These are phyloP conservation scores for Helotiales sp. DNA, from an alignment of 2,329 filamentous ascomycete genomes.

Conservation along the genomic window DNA sequence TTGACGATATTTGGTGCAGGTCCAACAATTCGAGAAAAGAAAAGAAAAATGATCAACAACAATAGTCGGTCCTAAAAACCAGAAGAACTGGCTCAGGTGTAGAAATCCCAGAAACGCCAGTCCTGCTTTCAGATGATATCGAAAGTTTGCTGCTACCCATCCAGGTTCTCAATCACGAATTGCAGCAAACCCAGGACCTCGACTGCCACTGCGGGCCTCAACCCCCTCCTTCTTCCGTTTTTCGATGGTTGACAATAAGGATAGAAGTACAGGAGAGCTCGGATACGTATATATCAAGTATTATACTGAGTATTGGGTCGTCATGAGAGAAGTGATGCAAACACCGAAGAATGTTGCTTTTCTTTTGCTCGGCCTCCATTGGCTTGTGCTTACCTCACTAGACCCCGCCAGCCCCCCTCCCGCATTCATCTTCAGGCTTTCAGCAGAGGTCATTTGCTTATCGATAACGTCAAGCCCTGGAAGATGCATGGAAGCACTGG, in stretches of 20 bases:
- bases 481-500: neutral
- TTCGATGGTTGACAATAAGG: neutral
- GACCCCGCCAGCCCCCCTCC: neutral
- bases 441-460: neutral
- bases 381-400: neutral
- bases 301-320: neutral
- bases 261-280: neutral
- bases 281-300: neutral
- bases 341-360: neutral
- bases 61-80: neutral
- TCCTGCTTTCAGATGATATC: conserved; percentile 9
- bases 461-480: neutral
- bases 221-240: neutral
- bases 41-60: neutral
- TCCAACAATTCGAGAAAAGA: neutral
- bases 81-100: neutral
- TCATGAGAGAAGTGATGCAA: neutral
- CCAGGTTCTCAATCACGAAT: conserved; percentile 10
- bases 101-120: neutral
- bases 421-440: neutral
- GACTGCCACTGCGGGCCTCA: neutral
- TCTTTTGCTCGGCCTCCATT: neutral
- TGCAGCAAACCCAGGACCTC: neutral
- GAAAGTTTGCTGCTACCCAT: conserved; percentile 7
- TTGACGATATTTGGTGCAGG: neutral